Base-by-base conservation (phyloP, 371 early-diverging fungal genomes). In the Lichtheimia hyalospora region DNA sequence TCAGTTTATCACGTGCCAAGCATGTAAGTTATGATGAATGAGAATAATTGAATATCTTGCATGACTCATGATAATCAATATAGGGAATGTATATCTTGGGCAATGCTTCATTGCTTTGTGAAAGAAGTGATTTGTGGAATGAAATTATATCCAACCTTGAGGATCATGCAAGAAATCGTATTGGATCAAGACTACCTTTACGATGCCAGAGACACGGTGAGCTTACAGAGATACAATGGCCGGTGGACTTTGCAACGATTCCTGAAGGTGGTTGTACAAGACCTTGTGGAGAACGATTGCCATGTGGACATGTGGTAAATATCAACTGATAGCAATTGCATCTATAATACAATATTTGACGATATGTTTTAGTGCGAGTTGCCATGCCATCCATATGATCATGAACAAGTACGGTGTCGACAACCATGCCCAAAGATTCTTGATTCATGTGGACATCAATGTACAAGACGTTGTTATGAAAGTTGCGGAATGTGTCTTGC, bases 81-180 rank as follows among this genome's bases (percentile, higher is more conserved):
- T 62, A 87, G 78, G 90, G 90, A 1, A 68, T 92, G 68, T 88
- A 88, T 64, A 79, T 93, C 40, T 64, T 93, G 16, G 93, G 93
- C 18, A 88, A 89, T 58, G 83, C 77, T 1, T 58, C 59, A 12
- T 62, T 88, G 57, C 52, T 89, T 49, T 75, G 71, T 62, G 71
- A 75, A 27, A 67, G 73, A 40, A 86, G 87, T 40, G 75, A 76
- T 15, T 62, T 87, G 12, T 89, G 89, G 89, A 71, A 73, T n/a
- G 81, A 75, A 43, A 77, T 81, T 39, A 57, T 86, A 7, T 68
- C 62, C 5, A 72, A 74, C 24, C 39, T 69, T 14, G 76, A 73
- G 54, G 72, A 74, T 20, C 65, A 62, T 6, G 24, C 43, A 5
- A 52, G 20, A 0, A 61, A 52, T 24, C 68, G 63, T 53, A 76